phyloP scores from a whole-genome alignment of 495 filamentous ascomycete genomes.

The Podospora pseudocomata region DNA sequence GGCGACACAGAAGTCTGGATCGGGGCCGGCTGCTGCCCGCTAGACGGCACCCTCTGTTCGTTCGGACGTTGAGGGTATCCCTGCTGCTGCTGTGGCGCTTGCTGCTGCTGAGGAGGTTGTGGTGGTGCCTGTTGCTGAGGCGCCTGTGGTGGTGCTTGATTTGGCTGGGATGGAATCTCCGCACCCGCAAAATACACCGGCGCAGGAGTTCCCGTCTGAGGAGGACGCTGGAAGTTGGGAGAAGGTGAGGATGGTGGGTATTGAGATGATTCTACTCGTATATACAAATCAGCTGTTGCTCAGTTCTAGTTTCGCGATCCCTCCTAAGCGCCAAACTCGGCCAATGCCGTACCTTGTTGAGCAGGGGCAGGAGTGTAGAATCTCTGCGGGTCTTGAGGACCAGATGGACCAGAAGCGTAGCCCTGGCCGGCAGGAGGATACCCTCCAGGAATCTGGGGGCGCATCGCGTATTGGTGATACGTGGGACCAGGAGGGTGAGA shows the following conservation, averaged over 20 bases:
- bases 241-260: constrained; percentile 46
- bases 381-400: constrained; percentile 61
- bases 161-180: constrained; percentile 40
- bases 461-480: constrained; percentile 62
- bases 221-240: constrained; percentile 46
- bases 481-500: constrained; percentile 70
- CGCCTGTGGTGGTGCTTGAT: constrained; percentile 27
- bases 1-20: constrained; percentile 45
- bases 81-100: constrained; percentile 29
- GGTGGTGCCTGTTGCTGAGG: constrained; percentile 39
- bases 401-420: constrained; percentile 37
- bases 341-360: constrained; percentile 38
- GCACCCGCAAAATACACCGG: constrained; percentile 47
- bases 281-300: constrained; percentile 28
- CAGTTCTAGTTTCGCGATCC: constrained; percentile 2
- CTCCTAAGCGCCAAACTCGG: constrained; percentile 29
- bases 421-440: constrained; percentile 45
- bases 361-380: constrained; percentile 62
- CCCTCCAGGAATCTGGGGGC: constrained; percentile 58
- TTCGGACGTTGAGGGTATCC: constrained; percentile 36
- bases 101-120: constrained; percentile 16
- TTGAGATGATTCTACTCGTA: constrained; percentile 34
- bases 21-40: constrained; percentile 44
- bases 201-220: constrained; percentile 32
- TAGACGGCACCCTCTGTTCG: constrained; percentile 38